Percentiles rank a stretch among this genome's conserved stretches.
phyloP scores from a whole-genome alignment of 1,139 yeast species.

The Suhomyces ambrosiae region DNA sequence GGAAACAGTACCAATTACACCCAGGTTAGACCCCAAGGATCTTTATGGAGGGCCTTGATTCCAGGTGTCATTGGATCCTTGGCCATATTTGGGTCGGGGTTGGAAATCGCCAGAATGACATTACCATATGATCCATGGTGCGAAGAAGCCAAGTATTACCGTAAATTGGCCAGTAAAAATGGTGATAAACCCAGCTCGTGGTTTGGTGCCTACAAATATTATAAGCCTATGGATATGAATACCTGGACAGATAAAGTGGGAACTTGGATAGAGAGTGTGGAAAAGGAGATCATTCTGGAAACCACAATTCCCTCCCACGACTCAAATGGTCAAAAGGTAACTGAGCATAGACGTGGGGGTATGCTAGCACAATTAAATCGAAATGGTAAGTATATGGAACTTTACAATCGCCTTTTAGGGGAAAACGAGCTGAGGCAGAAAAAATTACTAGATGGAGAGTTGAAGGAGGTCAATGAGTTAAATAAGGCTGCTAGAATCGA shows the following conservation, averaged over 20 bases:
- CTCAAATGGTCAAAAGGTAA: background rate
- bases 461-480: constrained; percentile 36
- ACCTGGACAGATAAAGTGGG: constrained; percentile 49
- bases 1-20: constrained; percentile 10
- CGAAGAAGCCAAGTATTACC: constrained; percentile 56
- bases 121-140: constrained; percentile 66
- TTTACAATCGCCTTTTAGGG: constrained; percentile 28
- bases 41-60: constrained; percentile 14
- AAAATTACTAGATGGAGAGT: constrained; percentile 28
- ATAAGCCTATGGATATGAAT: constrained; percentile 52
- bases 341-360: constrained; percentile 1
- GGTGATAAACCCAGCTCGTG: constrained; percentile 53
- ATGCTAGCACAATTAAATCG: constrained; percentile 11
- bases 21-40: constrained; percentile 8
- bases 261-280: constrained; percentile 27
- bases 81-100: constrained; percentile 39
- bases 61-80: constrained; percentile 25
- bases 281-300: constrained; percentile 13
- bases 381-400: constrained; percentile 26
- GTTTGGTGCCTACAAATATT: constrained; percentile 60
- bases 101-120: constrained; percentile 52
- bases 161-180: constrained; percentile 43
- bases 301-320: constrained; percentile 2
- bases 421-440: constrained; percentile 24
- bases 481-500: constrained; percentile 44